Evolutionary conservation across 2,329 filamentous ascomycete species (phyloP), one percentile per base, ranked within the genome.

Genomic region (Pezicula carpinea): DNA sequence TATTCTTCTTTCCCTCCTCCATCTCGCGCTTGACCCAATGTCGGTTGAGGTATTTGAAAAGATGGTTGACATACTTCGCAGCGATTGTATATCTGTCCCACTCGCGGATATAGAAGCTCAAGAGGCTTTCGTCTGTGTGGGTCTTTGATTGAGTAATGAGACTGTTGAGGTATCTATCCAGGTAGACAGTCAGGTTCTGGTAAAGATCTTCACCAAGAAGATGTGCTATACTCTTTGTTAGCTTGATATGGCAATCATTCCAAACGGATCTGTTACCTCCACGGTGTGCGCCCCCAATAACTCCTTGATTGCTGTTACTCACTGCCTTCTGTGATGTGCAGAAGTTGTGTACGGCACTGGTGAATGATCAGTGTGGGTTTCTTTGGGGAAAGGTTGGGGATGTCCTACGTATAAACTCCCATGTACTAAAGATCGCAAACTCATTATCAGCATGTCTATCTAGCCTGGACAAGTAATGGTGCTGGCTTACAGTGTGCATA

Each of bases 1-100:
- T 88, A 61, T 92, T 88, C 74, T 97, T 96, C 72, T 99, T 97
- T 29, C 93, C 93, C 67, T 99, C 93, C 54, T 99, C 93, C 71
- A 99, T 96, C 70, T 99, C 93, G 23, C 93, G 80, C 76, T 96
- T 99, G 2, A 99, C 93, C 93, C 95, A 99, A 69, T 99, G 93
- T 23, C 93, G 82, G 64, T 99, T 99, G 21, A 99, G 80, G 64
- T 99, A 99, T 45, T 86, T 77, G 74, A 99, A 99, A 6, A 99
- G 74, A 65, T 99, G 92, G 68, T 99, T 95, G 66, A 96, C 93
- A 70, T 95, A 99, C 68, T 95, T 95, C 50, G 91, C 93, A 1
- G 93, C 92, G 13, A 87, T 89, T 2, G 93, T 99, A 70, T 96
- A 99, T 51, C 93, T 82, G 56, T 86, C 83, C 93, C 93, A 99